These are phyloP conservation scores for Henningerozyma blattae DNA, from an alignment of 805 yeast species.

Conservation along the genomic window DNA sequence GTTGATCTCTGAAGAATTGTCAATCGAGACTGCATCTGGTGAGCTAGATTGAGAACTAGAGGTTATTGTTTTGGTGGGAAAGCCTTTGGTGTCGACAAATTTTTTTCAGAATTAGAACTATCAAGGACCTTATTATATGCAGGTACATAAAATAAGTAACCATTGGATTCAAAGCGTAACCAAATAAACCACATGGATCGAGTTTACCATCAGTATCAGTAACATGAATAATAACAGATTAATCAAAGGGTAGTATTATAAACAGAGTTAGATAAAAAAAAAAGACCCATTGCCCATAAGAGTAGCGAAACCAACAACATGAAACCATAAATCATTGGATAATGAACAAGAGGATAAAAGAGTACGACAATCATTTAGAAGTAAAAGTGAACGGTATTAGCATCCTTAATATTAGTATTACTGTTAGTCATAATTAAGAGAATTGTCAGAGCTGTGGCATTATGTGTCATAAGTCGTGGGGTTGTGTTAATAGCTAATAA, in stretches of 20 bases:
- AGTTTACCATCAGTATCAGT: background rate
- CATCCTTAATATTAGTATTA: no score
- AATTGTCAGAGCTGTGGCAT: no score
- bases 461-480: no score
- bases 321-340: slow-evolving; percentile 6
- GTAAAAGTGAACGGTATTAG: no score
- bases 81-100: no score
- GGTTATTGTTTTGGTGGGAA: no score
- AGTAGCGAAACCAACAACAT: slow-evolving; percentile 6
- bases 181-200: slow-evolving; percentile 1
- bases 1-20: no score
- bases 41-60: no score
- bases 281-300: slow-evolving; percentile 2
- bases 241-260: slow-evolving; percentile 5
- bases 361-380: slow-evolving; percentile 8
- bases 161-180: slow-evolving; percentile 3
- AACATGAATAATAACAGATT: slow-evolving; percentile 4
- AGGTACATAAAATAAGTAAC: slow-evolving; percentile 3
- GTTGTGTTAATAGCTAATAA: no score
- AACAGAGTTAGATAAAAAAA: slow-evolving; percentile 2
- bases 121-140: slow-evolving; percentile 1
- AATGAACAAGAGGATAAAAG: slow-evolving; percentile 1
- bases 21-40: no score
- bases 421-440: no score
- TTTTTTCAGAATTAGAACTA: slow-evolving; percentile 1